Evolutionary conservation across 768 basidiomycete species (phyloP).

Genomic region (Suillus plorans): DNA sequence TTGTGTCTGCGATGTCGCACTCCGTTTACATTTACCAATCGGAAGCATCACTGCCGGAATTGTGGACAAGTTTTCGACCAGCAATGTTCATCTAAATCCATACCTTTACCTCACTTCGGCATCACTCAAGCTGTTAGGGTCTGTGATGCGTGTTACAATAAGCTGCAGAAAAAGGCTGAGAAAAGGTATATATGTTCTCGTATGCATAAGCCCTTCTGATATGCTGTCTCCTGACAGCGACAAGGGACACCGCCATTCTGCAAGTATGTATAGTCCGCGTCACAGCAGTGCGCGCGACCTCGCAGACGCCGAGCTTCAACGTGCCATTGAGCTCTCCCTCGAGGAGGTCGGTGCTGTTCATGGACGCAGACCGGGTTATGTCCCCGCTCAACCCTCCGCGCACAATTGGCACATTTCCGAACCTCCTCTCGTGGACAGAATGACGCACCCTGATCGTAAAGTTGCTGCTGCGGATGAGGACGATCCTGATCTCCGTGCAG

Average conservation of each 20-base stretch:
- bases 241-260: slow-evolving; percentile 54
- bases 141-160: slow-evolving; percentile 87
- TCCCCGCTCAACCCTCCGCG: slow-evolving; percentile 58
- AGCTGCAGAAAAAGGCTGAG: slow-evolving; percentile 66
- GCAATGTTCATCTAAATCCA: slow-evolving; percentile 80
- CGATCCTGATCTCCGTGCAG: slow-evolving; percentile 88
- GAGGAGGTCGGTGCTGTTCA: slow-evolving; percentile 64
- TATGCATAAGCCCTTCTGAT: not conserved
- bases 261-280: slow-evolving; percentile 52
- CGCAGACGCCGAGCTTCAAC: slow-evolving; percentile 86
- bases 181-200: slow-evolving; percentile 40
- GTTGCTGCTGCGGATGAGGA: slow-evolving; percentile 65
- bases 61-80: slow-evolving; percentile 98
- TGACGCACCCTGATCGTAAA: slow-evolving; percentile 37
- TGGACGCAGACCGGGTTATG: slow-evolving; percentile 62
- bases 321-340: slow-evolving; percentile 89
- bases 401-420: slow-evolving; percentile 62
- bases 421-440: slow-evolving; percentile 64
- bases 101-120: slow-evolving; percentile 90
- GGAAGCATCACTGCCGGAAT: slow-evolving; percentile 98
- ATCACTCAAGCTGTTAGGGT: slow-evolving; percentile 91
- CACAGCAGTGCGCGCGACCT: slow-evolving; percentile 59
- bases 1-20: slow-evolving; percentile 92
- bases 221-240: slow-evolving; percentile 25
- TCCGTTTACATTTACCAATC: slow-evolving; percentile 90